Evolutionary conservation across 768 basidiomycete species (phyloP).

Genomic region (Guyanaporus albipodus): DNA sequence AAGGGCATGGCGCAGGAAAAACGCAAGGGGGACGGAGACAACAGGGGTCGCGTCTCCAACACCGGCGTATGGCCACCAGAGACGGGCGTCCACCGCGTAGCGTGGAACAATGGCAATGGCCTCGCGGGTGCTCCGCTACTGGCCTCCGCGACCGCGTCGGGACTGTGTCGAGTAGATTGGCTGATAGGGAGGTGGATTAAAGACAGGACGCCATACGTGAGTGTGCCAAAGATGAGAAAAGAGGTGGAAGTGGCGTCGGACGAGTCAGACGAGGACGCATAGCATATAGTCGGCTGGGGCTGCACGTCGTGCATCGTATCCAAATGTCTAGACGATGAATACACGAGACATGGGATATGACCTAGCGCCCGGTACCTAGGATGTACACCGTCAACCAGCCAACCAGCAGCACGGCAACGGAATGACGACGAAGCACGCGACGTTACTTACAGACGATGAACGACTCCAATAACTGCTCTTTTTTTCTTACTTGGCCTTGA

Average conservation of each 20-base stretch:
- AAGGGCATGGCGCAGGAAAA: constrained; percentile 31
- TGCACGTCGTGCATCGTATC: too few relatives aligned
- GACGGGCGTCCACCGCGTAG: constrained; percentile 71
- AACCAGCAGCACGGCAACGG: too few relatives aligned
- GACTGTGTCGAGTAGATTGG: constrained; percentile 82
- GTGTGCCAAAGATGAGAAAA: constrained; percentile 56
- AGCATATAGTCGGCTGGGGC: too few relatives aligned
- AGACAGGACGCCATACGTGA: constrained; percentile 62
- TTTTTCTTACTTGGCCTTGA: constrained; percentile 66
- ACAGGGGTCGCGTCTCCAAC: constrained; percentile 28
- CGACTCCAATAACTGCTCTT: too few relatives aligned
- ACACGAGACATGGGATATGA: too few relatives aligned
- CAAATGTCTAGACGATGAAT: too few relatives aligned
- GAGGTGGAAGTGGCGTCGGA: constrained; percentile 47
- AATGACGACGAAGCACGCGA: background rate
- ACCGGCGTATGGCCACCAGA: constrained; percentile 78
- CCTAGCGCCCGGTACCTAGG: background rate
- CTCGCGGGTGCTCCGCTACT: constrained; percentile 54
- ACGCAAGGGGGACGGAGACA: constrained; percentile 21
- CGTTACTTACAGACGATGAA: too few relatives aligned
- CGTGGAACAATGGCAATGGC: constrained; percentile 80
- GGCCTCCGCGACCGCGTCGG: constrained; percentile 79
- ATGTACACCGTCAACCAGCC: too few relatives aligned
- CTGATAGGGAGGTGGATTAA: constrained; percentile 71
- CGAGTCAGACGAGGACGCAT: constrained; percentile 28